phyloP scores from a whole-genome alignment of 2,329 filamentous ascomycete species.

The Aspergillus felis region DNA sequence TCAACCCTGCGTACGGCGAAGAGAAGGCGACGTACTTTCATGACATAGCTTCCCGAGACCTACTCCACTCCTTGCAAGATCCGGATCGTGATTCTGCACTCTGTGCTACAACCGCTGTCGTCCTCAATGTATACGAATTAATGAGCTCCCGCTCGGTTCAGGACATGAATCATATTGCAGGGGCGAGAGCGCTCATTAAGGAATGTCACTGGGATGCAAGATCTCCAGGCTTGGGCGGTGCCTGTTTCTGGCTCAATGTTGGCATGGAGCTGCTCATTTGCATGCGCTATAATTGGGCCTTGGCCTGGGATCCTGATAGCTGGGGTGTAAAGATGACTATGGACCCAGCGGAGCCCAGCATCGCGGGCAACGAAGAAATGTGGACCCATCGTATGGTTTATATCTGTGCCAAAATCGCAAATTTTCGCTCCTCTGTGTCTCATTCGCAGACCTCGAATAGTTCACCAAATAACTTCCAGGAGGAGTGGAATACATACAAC shows the following conservation, averaged over 20 bases:
- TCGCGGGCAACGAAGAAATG: conserved; percentile 65
- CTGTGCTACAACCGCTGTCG: conserved; percentile 81
- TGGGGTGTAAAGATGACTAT: conserved; percentile 85
- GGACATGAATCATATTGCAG: conserved; percentile 85
- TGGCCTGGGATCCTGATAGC: conserved; percentile 83
- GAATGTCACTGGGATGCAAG: conserved; percentile 85
- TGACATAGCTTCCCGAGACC: conserved; percentile 74
- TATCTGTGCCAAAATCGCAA: conserved; percentile 79
- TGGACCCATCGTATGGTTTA: conserved; percentile 91
- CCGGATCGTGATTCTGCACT: conserved; percentile 78
- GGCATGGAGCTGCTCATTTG: conserved; percentile 87
- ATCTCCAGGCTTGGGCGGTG: conserved; percentile 72
- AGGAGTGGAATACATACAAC: conserved; percentile 78
- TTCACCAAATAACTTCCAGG: conserved; percentile 56
- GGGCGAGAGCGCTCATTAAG: conserved; percentile 78
- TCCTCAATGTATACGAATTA: conserved; percentile 88
- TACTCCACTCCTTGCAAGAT: conserved; percentile 74
- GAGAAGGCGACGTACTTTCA: conserved; percentile 81
- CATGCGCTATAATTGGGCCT: conserved; percentile 79
- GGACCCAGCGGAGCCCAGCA: conserved; percentile 48
- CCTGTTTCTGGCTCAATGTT: conserved; percentile 93
- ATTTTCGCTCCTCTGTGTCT: conserved; percentile 71
- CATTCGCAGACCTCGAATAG: conserved; percentile 58
- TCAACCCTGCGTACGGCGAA: conserved; percentile 66
- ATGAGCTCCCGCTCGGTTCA: conserved; percentile 78